phyloP scores from a whole-genome alignment of 768 basidiomycete genomes.

The Rubroboletus pulcherrimus region DNA sequence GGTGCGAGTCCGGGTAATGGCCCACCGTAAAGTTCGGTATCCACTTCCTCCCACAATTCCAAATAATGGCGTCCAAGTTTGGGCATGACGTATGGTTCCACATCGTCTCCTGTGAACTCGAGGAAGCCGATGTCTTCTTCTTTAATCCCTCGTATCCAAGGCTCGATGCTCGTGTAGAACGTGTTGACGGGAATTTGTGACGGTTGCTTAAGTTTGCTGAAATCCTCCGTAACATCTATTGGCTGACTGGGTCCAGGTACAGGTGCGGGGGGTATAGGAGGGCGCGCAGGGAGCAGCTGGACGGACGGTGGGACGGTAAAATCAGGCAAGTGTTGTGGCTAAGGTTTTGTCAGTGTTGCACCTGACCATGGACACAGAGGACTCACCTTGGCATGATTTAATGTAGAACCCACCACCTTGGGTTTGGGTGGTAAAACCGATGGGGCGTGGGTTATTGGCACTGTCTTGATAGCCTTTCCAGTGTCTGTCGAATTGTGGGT shows the following conservation, averaged over 20 bases:
- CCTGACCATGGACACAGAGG: background rate
- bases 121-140: slow-evolving; percentile 97
- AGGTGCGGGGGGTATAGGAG: slow-evolving; percentile 59
- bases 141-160: slow-evolving; percentile 82
- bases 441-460: slow-evolving; percentile 45
- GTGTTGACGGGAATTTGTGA: slow-evolving; percentile 66
- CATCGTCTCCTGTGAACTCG: slow-evolving; percentile 85
- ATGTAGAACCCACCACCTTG: slow-evolving; percentile 46
- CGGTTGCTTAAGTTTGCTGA: slow-evolving; percentile 77
- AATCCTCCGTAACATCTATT: slow-evolving; percentile 83
- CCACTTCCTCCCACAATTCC: slow-evolving; percentile 93
- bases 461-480: slow-evolving; percentile 53
- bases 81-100: slow-evolving; percentile 84
- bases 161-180: slow-evolving; percentile 86
- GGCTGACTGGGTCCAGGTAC: slow-evolving; percentile 81
- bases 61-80: slow-evolving; percentile 82
- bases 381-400: slow-evolving; percentile 51
- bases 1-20: slow-evolving; percentile 41
- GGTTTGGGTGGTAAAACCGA: slow-evolving; percentile 48
- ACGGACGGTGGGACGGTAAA: slow-evolving; percentile 52
- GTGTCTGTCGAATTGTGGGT: slow-evolving; percentile 37
- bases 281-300: slow-evolving; percentile 56
- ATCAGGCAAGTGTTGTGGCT: slow-evolving; percentile 48
- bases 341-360: slow-evolving; percentile 11
- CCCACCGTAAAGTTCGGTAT: slow-evolving; percentile 49